Evolutionary conservation across 2,329 filamentous ascomycete genomes (phyloP).

Genomic region (Diaporthe sp.): DNA sequence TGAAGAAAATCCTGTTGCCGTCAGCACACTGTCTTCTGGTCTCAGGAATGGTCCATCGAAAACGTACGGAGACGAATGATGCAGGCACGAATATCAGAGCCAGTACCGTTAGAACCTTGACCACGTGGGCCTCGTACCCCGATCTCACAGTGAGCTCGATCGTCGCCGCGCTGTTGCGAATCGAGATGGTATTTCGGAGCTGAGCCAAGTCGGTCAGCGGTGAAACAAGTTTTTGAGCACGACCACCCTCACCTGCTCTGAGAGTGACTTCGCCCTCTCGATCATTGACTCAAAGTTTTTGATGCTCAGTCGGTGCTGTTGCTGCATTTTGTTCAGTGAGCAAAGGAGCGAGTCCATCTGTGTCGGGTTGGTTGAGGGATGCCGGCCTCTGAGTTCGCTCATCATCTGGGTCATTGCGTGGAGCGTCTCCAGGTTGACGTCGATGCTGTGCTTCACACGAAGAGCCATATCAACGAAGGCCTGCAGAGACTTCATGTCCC

Average conservation of each 20-base stretch:
- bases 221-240: no score
- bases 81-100: not conserved
- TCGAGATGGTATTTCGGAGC: not conserved
- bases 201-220: not conserved
- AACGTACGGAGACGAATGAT: not conserved
- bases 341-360: not conserved
- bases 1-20: not conserved
- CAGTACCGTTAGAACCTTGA: not conserved
- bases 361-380: not conserved
- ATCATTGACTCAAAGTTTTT: not conserved
- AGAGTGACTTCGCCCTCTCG: conserved; percentile 1
- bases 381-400: not conserved
- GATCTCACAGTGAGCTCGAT: not conserved
- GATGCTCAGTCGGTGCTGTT: not conserved
- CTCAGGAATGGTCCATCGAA: not conserved
- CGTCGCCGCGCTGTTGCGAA: not conserved
- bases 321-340: not conserved
- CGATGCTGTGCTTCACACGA: not conserved
- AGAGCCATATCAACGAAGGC: not conserved
- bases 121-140: not conserved
- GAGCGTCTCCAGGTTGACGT: not conserved
- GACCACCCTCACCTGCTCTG: not conserved
- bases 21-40: not conserved
- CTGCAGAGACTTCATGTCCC: conserved; percentile 1
- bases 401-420: not conserved